Evolutionary conservation across 495 filamentous ascomycete genomes (phyloP).

Genomic region (Hyaloscypha finlandica): DNA sequence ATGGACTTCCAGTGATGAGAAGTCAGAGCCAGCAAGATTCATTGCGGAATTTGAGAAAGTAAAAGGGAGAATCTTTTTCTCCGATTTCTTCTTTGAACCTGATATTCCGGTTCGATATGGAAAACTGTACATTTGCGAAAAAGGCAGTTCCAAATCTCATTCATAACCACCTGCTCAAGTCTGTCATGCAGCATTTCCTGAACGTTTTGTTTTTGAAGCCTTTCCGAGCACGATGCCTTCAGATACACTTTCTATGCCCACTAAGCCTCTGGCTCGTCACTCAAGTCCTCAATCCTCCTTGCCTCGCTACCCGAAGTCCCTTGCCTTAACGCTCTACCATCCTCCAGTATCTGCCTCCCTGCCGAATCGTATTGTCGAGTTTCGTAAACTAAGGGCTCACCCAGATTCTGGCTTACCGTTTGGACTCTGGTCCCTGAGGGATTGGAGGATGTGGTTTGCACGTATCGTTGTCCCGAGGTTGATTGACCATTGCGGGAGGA

Average conservation of each 20-base stretch:
- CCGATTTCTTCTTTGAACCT: too few relatives aligned
- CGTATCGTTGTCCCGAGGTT: slow-evolving; percentile 10
- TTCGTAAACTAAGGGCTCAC: slow-evolving; percentile 11
- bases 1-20: too few relatives aligned
- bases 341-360: slow-evolving; percentile 11
- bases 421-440: slow-evolving; percentile 4
- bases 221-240: too few relatives aligned
- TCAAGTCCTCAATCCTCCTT: slow-evolving; percentile 18
- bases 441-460: slow-evolving; percentile 12
- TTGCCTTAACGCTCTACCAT: slow-evolving; percentile 9
- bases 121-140: too few relatives aligned
- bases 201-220: too few relatives aligned
- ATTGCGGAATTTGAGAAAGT: too few relatives aligned
- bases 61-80: too few relatives aligned
- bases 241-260: background rate
- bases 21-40: too few relatives aligned
- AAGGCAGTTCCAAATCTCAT: too few relatives aligned
- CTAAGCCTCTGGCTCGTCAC: background rate
- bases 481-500: background rate
- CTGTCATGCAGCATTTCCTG: too few relatives aligned
- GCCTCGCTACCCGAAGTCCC: background rate
- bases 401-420: slow-evolving; percentile 12
- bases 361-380: slow-evolving; percentile 10
- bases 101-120: too few relatives aligned
- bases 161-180: too few relatives aligned